These are phyloP conservation scores for Capsella bursapastoris DNA, from an alignment of 345 rosid genomes.

Conservation along the genomic window DNA sequence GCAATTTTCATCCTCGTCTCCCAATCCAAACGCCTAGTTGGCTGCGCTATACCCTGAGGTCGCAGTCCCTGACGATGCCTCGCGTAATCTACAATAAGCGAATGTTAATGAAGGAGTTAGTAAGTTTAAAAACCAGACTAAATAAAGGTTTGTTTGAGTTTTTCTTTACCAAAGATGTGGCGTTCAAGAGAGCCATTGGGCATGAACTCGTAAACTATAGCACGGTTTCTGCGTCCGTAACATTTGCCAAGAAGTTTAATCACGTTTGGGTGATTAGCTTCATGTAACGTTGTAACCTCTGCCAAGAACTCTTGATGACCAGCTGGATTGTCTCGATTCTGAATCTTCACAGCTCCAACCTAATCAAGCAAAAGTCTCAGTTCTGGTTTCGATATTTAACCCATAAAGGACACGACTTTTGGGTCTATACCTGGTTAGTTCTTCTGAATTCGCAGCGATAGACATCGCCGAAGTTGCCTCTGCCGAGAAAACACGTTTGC, in stretches of 20 bases:
- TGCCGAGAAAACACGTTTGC: neutral
- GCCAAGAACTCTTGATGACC: conserved; percentile 69
- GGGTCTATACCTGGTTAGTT: neutral
- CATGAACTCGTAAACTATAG: conserved; percentile 75
- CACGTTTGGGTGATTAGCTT: conserved; percentile 68
- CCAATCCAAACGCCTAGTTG: conserved; percentile 55
- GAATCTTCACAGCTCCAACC: conserved; percentile 83
- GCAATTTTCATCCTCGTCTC: conserved; percentile 69
- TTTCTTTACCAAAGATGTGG: conserved; percentile 57
- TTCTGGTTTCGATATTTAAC: neutral
- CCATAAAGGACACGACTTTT: conserved; percentile 2
- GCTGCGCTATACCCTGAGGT: neutral
- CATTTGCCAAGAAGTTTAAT: conserved; percentile 69
- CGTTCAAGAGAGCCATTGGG: conserved; percentile 70
- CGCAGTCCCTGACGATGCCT: neutral
- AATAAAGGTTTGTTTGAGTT: neutral
- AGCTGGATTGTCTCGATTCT: conserved; percentile 51
- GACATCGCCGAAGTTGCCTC: conserved; percentile 2
- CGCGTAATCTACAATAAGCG: neutral
- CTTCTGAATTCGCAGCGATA: conserved; percentile 25
- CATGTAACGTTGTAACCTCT: conserved; percentile 63
- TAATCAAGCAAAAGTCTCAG: conserved; percentile 15
- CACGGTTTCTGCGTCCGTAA: conserved; percentile 60
- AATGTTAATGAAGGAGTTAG: neutral
- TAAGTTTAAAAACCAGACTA: neutral